phyloP scores from a whole-genome alignment of 2,329 filamentous ascomycete genomes.

The Ophioceras dolichostomum region DNA sequence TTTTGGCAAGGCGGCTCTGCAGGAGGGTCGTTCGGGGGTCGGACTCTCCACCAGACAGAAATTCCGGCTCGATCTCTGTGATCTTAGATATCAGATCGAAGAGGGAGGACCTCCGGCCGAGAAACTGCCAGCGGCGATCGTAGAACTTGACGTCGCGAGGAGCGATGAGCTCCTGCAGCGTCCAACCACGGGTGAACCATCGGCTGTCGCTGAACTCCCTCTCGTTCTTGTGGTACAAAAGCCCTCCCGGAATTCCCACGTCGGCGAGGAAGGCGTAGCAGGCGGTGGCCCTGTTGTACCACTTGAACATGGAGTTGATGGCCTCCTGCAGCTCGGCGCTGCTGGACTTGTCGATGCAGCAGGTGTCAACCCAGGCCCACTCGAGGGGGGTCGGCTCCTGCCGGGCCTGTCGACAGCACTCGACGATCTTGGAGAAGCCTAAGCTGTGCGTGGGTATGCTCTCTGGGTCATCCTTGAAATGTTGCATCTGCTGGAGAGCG shows the following conservation, averaged over 20 bases:
- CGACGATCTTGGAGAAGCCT: too few species aligned
- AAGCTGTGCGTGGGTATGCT: too few species aligned
- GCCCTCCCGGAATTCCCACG: background rate
- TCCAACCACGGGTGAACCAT: slow-evolving; percentile 10
- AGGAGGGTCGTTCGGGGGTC: slow-evolving; percentile 3
- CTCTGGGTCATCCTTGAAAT: too few species aligned
- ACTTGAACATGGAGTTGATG: slow-evolving; percentile 6
- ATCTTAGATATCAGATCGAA: slow-evolving; percentile 3
- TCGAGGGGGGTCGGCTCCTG: too few species aligned
- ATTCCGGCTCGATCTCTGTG: slow-evolving; percentile 10
- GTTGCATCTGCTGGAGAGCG: too few species aligned
- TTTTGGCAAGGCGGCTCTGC: too few species aligned
- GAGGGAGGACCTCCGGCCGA: slow-evolving; percentile 12
- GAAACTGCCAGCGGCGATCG: slow-evolving; percentile 5
- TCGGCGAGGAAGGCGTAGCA: slow-evolving; percentile 7
- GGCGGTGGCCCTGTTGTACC: slow-evolving; percentile 1
- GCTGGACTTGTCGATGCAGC: slow-evolving; percentile 7
- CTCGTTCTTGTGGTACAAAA: background rate
- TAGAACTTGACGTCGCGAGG: slow-evolving; percentile 16
- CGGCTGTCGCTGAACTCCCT: background rate
- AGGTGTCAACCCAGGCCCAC: slow-evolving; percentile 8
- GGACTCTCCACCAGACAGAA: too few species aligned
- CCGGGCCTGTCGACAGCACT: too few species aligned
- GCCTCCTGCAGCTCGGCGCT: slow-evolving; percentile 3
- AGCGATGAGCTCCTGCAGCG: slow-evolving; percentile 11